Evolutionary conservation across 345 rosid genomes (phyloP), one percentile per base, ranked within the genome.

Genomic region (Brassica cretica): DNA sequence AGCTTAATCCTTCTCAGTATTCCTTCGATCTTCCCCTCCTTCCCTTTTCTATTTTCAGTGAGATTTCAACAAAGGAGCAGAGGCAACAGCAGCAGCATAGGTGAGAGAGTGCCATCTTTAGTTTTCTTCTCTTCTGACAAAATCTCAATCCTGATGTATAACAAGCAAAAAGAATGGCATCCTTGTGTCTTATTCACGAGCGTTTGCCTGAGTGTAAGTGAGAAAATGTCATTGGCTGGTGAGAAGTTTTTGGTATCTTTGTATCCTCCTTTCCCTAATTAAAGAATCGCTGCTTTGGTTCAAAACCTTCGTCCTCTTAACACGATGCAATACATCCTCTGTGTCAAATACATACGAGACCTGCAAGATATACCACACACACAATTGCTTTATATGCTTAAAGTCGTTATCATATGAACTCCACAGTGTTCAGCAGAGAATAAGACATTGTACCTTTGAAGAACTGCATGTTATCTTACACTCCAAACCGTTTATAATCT

Each of bases 341-440:
- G 99, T 95, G 66, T 93, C 98, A 70, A 93, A 82, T 21, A 91
- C 99, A 60, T 95, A 95, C 0, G 96, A 91, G 16, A 95, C 98
- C 99, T 95, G 81, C 70, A 76, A 27, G 70, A 62, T 69, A 64
- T 39, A 74, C 12, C 55, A 44, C 51, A 44, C n/a, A 11, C 46
- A 9, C 53, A 49, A n/a, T 39, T 72, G n/a, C 24, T 56, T 62
- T n/a, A 5, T 2, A 5, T 27, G 15, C 24, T 68, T 56, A 6
- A 63, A 39, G 65, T 19, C 21, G 11, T 3, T 53, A 29, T 21
- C 19, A 6, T 73, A 64, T 16, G 7, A 63, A n/a, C 21, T 27
- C 62, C 60, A 51, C 0, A 64, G 46, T 44, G 12, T 15, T 66
- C 10, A 46, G 68, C 67, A 56, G 21, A 27, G 15, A 19, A 39